Evolutionary conservation across 208 protist genomes (phyloP), one percentile per base, ranked within the genome.

Genomic region (Naegleria fowleri): DNA sequence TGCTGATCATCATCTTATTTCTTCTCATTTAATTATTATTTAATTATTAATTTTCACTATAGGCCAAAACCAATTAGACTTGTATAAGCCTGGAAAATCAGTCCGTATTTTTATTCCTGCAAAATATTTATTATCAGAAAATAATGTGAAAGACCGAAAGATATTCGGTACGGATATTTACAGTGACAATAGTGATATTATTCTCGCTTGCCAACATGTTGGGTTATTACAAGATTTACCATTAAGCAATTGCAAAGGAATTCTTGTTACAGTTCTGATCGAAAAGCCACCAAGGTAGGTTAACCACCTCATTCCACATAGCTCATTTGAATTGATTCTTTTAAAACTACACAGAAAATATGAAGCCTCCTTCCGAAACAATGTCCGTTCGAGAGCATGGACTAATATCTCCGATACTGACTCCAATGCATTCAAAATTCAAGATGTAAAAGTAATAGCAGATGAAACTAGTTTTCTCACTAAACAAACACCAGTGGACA

Each of bases 141-240:
- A 33, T 33, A 58, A 51, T 15, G 55, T 22, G n/a, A 48, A 29
- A 22, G 38, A 43, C 36, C 39, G 83, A 51, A 86, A 86, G 16
- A 38, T 88, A 33, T 88, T 43, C 58, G 85, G 85, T 39, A 88
- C 85, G 0, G 85, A 88, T 38, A 58, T 88, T 36, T 88, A 88
- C 55, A 88, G 22, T 58, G 85, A 88, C 29, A 22, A 38, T 36
- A 40, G 16, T 88, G 85, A 88, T 88, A 58, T 88, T 58, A 58
- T 88, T 39, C n/a, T 29, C 25, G 85, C 15, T 48, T 88, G 85
- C 36, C 85, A 88, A 39, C 85, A 88, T 88, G 9, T 88, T 6
- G 85, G 85, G 0, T 58, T 58, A 88, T 58, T 88, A 19, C 39
- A 88, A 88, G 33, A 58, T 36, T 15, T 48, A 22, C 9, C 39